Base-by-base conservation (phyloP, 208 protist species). In the Crithidia fasciculata region DNA sequence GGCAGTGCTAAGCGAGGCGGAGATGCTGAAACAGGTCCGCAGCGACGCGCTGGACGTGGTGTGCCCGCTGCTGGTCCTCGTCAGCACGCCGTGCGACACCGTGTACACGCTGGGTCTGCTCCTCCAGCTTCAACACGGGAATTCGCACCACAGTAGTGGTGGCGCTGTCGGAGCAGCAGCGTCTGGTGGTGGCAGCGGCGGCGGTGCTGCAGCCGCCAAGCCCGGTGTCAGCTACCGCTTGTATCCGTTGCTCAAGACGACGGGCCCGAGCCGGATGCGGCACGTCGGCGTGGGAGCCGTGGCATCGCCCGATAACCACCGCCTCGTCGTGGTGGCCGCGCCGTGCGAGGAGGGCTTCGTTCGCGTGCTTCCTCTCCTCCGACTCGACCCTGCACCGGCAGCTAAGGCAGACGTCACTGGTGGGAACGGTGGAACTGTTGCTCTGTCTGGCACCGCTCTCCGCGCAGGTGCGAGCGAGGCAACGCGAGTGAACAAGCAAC, bases 341-440 rank as follows among this genome's bases (percentile, higher is more conserved):
- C 71, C 82, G 40, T 88, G 87, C 59, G 87, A 87, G 36, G 87
- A 92, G 47, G 87, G 87, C 59, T 89, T 92, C 67, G 77, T 89
- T 56, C 82, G 75, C n/a, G 63, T 89, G 57, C 59, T 74, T 44
- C 62, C 60, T 9, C 64, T 80, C 3, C 58, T 72, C 13, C 55
- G 55, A 0, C 18, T 70, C 4, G 65, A 70, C 19, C 6, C 65
- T 0, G 53, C 65, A 3, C 39, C 60, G 10, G 44, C 39, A 52
- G 54, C 69, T 4, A 64, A 10, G 28, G 8, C 40, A 19, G 58
- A 40, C 28, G 28, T 28, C 28, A 28, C 28, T 28, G 28, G 28
- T 28, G 28, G 28, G 28, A 28, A 28, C 28, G 28, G 28, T 28
- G 28, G 28, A 28, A 1, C 28, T 28, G 28, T 1, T 2, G 36